phyloP scores from a whole-genome alignment of 1,284 basidiomycete genomes.

The Melampsora larici-populina region DNA sequence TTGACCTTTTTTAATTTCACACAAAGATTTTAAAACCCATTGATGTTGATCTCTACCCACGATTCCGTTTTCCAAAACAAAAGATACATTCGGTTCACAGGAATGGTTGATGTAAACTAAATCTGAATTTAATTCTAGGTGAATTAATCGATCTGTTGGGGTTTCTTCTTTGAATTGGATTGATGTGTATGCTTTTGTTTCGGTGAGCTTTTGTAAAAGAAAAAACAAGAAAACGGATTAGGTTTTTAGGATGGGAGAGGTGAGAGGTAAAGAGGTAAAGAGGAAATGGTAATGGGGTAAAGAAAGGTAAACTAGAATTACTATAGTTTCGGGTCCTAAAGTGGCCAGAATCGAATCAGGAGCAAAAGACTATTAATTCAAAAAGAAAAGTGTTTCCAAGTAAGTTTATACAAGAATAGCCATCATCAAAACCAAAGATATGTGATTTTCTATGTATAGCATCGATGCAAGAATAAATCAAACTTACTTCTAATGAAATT shows the following conservation, averaged over 20 bases:
- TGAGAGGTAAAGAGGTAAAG: background rate
- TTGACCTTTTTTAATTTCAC: slow-evolving; percentile 57
- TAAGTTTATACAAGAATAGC: too few species aligned
- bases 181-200: slow-evolving; percentile 7
- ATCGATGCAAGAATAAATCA: too few species aligned
- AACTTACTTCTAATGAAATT: background rate
- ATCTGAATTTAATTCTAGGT: slow-evolving; percentile 65
- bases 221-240: too few species aligned
- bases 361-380: background rate
- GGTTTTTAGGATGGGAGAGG: too few species aligned
- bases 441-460: too few species aligned
- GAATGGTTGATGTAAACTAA: slow-evolving; percentile 67
- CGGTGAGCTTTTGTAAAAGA: background rate
- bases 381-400: too few species aligned
- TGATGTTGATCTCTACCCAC: slow-evolving; percentile 55
- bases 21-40: slow-evolving; percentile 57
- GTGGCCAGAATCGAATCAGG: background rate
- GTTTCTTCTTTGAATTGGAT: slow-evolving; percentile 12
- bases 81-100: slow-evolving; percentile 63
- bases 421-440: too few species aligned
- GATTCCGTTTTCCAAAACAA: slow-evolving; percentile 56
- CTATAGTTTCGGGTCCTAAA: too few species aligned
- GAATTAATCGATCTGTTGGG: slow-evolving; percentile 45
- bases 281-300: too few species aligned
- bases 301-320: background rate